phyloP scores from a whole-genome alignment of 1,284 basidiomycete genomes.

The Cutaneotrichosporon cyanovorans region DNA sequence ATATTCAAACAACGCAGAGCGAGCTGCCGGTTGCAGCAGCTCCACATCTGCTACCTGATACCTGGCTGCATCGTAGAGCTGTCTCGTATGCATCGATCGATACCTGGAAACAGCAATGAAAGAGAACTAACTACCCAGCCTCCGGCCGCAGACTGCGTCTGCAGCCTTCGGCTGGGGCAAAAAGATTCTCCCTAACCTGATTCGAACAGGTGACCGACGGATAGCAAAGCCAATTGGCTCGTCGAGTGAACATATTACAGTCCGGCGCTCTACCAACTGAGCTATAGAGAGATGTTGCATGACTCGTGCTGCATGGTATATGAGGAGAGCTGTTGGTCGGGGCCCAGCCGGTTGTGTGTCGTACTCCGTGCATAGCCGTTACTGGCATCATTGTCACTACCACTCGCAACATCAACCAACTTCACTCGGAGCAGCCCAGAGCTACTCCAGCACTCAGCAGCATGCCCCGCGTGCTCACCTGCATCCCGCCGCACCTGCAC shows the following conservation, averaged over 20 bases:
- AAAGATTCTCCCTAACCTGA: slow-evolving; percentile 6
- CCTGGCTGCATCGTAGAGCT: not conserved
- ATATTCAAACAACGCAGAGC: too few relatives aligned
- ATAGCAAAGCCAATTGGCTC: not conserved
- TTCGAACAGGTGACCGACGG: slow-evolving; percentile 11
- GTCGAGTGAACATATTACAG: slow-evolving; percentile 3
- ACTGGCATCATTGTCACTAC: too few relatives aligned
- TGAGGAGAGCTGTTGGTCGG: too few relatives aligned
- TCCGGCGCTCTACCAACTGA: slow-evolving; percentile 12
- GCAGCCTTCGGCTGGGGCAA: not conserved
- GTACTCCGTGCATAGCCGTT: too few relatives aligned
- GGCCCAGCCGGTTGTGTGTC: too few relatives aligned
- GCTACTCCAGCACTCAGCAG: not conserved
- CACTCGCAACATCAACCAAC: too few relatives aligned
- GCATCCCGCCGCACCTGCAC: slow-evolving; percentile 4
- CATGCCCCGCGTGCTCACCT: too few relatives aligned
- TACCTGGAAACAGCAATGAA: slow-evolving; percentile 2
- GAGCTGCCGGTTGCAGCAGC: not conserved
- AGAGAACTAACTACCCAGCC: not conserved
- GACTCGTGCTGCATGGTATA: not conserved
- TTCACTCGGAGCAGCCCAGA: too few relatives aligned
- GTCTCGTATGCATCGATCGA: not conserved
- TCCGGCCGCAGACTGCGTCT: too few relatives aligned
- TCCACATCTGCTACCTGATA: not conserved
- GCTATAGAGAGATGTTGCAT: slow-evolving; percentile 4